A percentile compares a stretch with the other conserved stretches of the same genome.
Conservation (phyloP, 2,329 filamentous ascomycete genomes). For the Beauveria sp. region DNA sequence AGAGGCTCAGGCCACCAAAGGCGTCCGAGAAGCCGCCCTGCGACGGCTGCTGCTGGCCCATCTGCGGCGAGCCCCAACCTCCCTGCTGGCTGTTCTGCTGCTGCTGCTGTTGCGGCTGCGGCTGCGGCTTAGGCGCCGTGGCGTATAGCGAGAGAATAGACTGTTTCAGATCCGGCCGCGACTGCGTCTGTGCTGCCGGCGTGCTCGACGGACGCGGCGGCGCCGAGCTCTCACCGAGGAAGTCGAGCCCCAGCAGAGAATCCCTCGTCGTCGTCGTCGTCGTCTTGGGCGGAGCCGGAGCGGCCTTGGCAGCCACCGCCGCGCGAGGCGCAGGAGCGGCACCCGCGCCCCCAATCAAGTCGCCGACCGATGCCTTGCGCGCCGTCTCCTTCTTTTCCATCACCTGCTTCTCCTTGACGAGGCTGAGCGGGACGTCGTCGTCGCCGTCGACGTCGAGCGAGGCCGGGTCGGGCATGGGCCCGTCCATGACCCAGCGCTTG, state of each 20-base stretch:
- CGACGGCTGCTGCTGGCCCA: slow-evolving; percentile 22
- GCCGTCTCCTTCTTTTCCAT: slow-evolving; percentile 49
- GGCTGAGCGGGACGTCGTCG: slow-evolving; percentile 63
- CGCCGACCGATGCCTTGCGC: slow-evolving; percentile 54
- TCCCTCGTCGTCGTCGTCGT: slow-evolving; percentile 72
- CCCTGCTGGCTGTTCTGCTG: slow-evolving; percentile 51
- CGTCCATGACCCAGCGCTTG: slow-evolving; percentile 99
- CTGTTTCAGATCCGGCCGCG: slow-evolving; percentile 89
- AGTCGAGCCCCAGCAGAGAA: slow-evolving; percentile 86
- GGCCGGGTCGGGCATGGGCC: slow-evolving; percentile 85
- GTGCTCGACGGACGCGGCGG: slow-evolving; percentile 81
- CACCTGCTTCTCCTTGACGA: slow-evolving; percentile 60
- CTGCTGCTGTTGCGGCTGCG: slow-evolving; percentile 37
- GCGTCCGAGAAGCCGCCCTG: slow-evolving; percentile 60
- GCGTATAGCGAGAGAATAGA: slow-evolving; percentile 95
- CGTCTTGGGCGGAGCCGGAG: slow-evolving; percentile 57
- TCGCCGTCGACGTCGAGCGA: slow-evolving; percentile 77
- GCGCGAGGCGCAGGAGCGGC: slow-evolving; percentile 51
- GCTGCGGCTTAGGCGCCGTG: slow-evolving; percentile 69
- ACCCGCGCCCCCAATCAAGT: slow-evolving; percentile 77
- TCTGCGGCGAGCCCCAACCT: slow-evolving; percentile 54
- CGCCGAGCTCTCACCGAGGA: slow-evolving; percentile 68
- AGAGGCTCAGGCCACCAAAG: slow-evolving; percentile 45
- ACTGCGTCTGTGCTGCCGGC: slow-evolving; percentile 57
- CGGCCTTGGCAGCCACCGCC: slow-evolving; percentile 43